These are phyloP conservation scores for Nakataea oryzae DNA, from an alignment of 2,329 filamentous ascomycete species.

Conservation along the genomic window DNA sequence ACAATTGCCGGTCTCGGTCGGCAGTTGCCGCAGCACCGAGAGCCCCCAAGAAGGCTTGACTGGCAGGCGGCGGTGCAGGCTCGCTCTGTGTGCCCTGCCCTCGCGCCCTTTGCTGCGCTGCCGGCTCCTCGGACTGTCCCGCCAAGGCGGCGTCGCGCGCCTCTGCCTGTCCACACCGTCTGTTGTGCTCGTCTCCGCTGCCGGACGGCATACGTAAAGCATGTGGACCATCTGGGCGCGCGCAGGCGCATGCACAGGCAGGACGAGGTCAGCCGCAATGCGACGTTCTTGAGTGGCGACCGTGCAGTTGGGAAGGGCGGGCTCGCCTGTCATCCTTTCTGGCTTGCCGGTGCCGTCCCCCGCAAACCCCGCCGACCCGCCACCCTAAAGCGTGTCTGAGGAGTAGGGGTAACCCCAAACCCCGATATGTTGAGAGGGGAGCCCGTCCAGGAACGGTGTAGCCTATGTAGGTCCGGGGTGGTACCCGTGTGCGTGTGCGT, in stretches of 20 bases:
- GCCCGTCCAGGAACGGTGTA: neutral
- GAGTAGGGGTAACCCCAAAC: neutral
- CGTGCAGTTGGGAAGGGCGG: neutral
- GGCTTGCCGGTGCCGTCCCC: neutral
- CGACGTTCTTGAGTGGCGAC: neutral
- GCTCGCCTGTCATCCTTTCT: neutral
- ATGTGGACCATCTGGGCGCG: neutral
- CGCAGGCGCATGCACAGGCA: neutral
- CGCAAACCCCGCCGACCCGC: neutral
- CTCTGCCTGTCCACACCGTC: too few relatives aligned
- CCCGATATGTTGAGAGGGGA: neutral
- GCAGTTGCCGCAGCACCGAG: neutral
- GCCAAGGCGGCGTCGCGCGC: too few relatives aligned
- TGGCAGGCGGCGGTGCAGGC: too few relatives aligned
- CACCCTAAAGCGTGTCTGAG: too few relatives aligned
- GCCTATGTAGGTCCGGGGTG: too few relatives aligned
- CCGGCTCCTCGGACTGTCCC: too few relatives aligned
- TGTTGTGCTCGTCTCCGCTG: too few relatives aligned
- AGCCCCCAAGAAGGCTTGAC: neutral
- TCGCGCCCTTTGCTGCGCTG: too few relatives aligned
- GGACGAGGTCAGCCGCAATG: neutral
- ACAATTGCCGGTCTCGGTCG: neutral
- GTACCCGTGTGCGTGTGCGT: too few relatives aligned
- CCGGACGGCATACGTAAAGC: neutral
- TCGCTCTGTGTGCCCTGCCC: too few relatives aligned